phyloP scores from a whole-genome alignment of 495 filamentous ascomycete genomes.

The Aspergillus ostianus region DNA sequence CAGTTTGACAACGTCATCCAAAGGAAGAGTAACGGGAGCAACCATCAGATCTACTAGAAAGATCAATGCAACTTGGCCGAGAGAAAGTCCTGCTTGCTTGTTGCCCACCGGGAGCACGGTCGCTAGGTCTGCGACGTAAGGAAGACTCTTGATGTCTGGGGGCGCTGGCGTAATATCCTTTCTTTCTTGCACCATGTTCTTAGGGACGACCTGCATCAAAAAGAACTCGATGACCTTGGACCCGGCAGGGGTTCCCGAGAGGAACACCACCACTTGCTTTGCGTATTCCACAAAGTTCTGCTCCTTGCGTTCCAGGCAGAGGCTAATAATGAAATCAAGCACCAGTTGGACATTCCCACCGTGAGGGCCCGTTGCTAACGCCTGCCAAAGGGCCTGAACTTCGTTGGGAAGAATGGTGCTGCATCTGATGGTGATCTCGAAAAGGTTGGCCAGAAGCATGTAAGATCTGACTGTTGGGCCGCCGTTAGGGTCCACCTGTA shows the following conservation, averaged over 20 bases:
- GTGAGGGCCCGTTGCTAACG: conserved; percentile 88
- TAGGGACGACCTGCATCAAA: conserved; percentile 81
- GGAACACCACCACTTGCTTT: conserved; percentile 94
- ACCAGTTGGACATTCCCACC: conserved; percentile 94
- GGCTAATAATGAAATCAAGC: conserved; percentile 89
- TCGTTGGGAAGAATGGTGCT: conserved; percentile 89
- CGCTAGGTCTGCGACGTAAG: conserved; percentile 84
- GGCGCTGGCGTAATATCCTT: conserved; percentile 69
- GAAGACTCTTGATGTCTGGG: conserved; percentile 69
- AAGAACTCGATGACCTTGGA: conserved; percentile 93
- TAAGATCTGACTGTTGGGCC: conserved; percentile 88
- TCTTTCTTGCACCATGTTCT: conserved; percentile 87
- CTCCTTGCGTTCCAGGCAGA: conserved; percentile 89
- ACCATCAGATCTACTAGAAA: conserved; percentile 96
- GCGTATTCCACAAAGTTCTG: conserved; percentile 97
- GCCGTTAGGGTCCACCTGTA: conserved; percentile 92
- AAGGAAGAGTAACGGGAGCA: conserved; percentile 73
- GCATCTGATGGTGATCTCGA: conserved; percentile 93
- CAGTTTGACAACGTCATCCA: conserved; percentile 77
- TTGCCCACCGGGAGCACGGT: conserved; percentile 80
- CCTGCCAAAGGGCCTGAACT: conserved; percentile 96
- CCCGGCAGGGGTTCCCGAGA: conserved; percentile 87
- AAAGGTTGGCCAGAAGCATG: conserved; percentile 91
- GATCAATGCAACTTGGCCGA: conserved; percentile 90
- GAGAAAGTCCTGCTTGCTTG: conserved; percentile 85